These are phyloP conservation scores for Immersiporthe knoxdaviesiana DNA, from an alignment of 2,329 filamentous ascomycete species.

Conservation along the genomic window DNA sequence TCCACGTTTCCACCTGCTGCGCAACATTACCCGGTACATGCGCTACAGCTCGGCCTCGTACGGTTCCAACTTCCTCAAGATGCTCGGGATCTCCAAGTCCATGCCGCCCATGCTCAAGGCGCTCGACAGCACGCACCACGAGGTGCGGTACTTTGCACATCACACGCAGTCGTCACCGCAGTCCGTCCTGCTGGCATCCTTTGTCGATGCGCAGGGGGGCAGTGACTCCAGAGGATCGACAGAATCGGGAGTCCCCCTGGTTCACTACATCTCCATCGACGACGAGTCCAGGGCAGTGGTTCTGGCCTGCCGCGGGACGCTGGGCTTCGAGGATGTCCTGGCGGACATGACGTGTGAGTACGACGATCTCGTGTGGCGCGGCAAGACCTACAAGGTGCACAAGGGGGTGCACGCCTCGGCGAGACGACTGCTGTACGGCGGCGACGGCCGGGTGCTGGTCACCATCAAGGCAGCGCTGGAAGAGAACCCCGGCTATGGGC, in stretches of 20 bases:
- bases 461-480: slow-evolving; percentile 68
- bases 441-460: slow-evolving; percentile 67
- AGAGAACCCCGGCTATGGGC: slow-evolving; percentile 69
- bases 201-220: slow-evolving; percentile 70
- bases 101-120: slow-evolving; percentile 46
- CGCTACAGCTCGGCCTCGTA: slow-evolving; percentile 70
- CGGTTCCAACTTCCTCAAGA: slow-evolving; percentile 64
- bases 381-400: slow-evolving; percentile 69
- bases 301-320: slow-evolving; percentile 71
- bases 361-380: slow-evolving; percentile 66
- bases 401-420: slow-evolving; percentile 76
- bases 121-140: slow-evolving; percentile 57
- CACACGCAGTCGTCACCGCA: slow-evolving; percentile 62
- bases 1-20: slow-evolving; percentile 60
- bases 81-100: slow-evolving; percentile 63
- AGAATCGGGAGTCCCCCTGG: slow-evolving; percentile 68
- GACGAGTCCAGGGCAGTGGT: slow-evolving; percentile 73
- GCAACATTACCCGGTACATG: slow-evolving; percentile 67
- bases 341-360: slow-evolving; percentile 78
- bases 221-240: slow-evolving; percentile 67
- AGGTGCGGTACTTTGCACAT: slow-evolving; percentile 65
- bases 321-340: slow-evolving; percentile 74
- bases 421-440: slow-evolving; percentile 67
- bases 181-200: slow-evolving; percentile 69
- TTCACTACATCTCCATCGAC: slow-evolving; percentile 74